Percentiles rank a stretch among this genome's conserved stretches.
Evolutionary conservation across 768 basidiomycete genomes (phyloP).

Genomic region (Cyathus striatus): DNA sequence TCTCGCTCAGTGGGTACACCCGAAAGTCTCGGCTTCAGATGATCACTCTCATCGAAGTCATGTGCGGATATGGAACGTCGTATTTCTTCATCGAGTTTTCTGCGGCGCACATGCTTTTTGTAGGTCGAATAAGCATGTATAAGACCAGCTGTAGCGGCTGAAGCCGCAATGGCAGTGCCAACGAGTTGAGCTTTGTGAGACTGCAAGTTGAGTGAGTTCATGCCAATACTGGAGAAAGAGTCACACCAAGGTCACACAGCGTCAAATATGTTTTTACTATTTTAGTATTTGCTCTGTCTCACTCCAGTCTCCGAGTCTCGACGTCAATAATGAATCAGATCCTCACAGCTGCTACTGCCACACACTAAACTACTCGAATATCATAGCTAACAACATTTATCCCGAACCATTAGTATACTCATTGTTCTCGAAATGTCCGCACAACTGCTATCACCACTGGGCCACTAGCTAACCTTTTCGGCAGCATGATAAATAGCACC

Average conservation of each 20-base stretch:
- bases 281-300: too few species aligned
- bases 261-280: too few species aligned
- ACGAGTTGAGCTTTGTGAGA: conserved; percentile 65
- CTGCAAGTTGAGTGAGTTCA: conserved; percentile 29
- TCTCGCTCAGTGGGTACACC: conserved; percentile 1
- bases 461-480: too few species aligned
- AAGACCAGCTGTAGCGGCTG: conserved; percentile 52
- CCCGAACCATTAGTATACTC: too few species aligned
- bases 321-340: too few species aligned
- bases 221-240: conserved; percentile 7
- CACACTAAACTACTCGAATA: too few species aligned
- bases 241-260: conserved; percentile 3
- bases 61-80: conserved; percentile 41
- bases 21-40: neutral
- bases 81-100: conserved; percentile 53
- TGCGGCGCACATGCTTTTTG: conserved; percentile 40
- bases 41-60: conserved; percentile 11
- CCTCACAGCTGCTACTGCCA: too few species aligned
- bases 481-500: too few species aligned
- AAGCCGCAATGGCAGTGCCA: conserved; percentile 59
- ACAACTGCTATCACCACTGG: too few species aligned
- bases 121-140: conserved; percentile 56
- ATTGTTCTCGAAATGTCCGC: too few species aligned
- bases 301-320: too few species aligned
- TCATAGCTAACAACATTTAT: too few species aligned